Evolutionary conservation across 257 asterid genomes (phyloP), one percentile per base, ranked within the genome.

Genomic region (Gardenia jasminoides): DNA sequence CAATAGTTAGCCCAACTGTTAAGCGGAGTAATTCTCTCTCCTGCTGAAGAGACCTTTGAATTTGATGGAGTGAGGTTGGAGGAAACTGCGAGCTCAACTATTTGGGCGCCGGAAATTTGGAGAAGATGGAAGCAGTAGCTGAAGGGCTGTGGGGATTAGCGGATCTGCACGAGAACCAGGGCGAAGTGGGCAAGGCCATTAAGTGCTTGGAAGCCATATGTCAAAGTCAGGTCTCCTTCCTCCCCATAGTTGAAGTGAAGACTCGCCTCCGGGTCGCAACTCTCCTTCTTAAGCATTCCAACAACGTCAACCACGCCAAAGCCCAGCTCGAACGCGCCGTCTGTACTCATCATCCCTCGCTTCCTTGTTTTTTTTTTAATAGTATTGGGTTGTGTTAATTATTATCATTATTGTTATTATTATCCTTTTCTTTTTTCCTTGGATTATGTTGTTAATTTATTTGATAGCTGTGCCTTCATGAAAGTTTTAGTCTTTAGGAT

Each of bases 131-230:
- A 82, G 90, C 84, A 83, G 97, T 91, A 88, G 98, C 97, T 72
- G 98, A 95, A 79, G 99, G 98, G 85, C 86, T 95, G 80, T 95
- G 99, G 99, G 90, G 90, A 19, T 83, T 95, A 80, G 94, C 99
- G 20, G 99, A 95, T 81, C 87, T 89, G 80, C 90, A 91, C 87
- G 99, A 95, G 94, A 90, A 87, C 89, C 85, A 87, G 30, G 82
- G 88, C 56, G 97, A 93, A 78, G 85, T 92, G 41, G 97, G 97
- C 13, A 90, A 93, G 84, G 90, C 97, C 4, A 91, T 95, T 15
- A 95, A 93, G 75, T 95, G 99, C 80, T 88, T 95, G 71, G 99
- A 95, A 80, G 99, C 98, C 72, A 90, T 96, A 56, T 96, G 98
- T 81, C 99, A 95, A 80, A 91, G 93, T 84, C 66, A 90, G 24